phyloP scores from a whole-genome alignment of 2,329 filamentous ascomycete species.

The Boeremia exigua region DNA sequence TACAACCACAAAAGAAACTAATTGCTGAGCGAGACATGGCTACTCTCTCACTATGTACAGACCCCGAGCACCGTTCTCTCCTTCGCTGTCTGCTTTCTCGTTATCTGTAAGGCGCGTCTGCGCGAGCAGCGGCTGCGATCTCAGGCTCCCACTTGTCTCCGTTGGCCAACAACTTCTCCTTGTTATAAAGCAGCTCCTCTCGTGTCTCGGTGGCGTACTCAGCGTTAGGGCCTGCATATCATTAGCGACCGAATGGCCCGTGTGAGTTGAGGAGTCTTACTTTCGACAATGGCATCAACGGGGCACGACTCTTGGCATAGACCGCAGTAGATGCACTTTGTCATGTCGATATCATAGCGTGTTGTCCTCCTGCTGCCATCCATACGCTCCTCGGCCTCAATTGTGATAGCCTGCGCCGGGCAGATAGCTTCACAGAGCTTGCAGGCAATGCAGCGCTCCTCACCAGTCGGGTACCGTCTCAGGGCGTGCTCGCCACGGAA shows the following conservation, averaged over 20 bases:
- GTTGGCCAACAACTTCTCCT: conserved; percentile 88
- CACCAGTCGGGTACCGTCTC: conserved; percentile 92
- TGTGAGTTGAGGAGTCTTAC: conserved; percentile 52
- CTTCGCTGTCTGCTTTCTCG: conserved; percentile 37
- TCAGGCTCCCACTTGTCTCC: conserved; percentile 87
- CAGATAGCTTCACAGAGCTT: conserved; percentile 99
- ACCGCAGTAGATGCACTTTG: conserved; percentile 99
- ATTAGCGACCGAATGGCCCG: conserved; percentile 21
- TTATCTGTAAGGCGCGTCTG: conserved; percentile 78
- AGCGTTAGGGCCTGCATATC: conserved; percentile 65
- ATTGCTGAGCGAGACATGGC: conserved; percentile 24
- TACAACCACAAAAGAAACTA: conserved; percentile 31
- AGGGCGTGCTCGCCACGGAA: conserved; percentile 99
- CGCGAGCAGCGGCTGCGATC: conserved; percentile 87
- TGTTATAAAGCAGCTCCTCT: conserved; percentile 97
- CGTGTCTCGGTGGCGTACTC: conserved; percentile 79
- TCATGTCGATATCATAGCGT: conserved; percentile 99
- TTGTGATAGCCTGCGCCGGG: conserved; percentile 97
- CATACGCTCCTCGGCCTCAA: conserved; percentile 96
- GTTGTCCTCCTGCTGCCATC: conserved; percentile 95
- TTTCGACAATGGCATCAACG: conserved; percentile 89
- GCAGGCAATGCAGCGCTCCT: conserved; percentile 99
- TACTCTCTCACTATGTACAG: conserved; percentile 43
- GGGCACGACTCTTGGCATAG: conserved; percentile 99
- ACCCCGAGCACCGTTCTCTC: conserved; percentile 14